Evolutionary conservation across 2,329 filamentous ascomycete species (phyloP).

Genomic region (Beauveria brongniartii): DNA sequence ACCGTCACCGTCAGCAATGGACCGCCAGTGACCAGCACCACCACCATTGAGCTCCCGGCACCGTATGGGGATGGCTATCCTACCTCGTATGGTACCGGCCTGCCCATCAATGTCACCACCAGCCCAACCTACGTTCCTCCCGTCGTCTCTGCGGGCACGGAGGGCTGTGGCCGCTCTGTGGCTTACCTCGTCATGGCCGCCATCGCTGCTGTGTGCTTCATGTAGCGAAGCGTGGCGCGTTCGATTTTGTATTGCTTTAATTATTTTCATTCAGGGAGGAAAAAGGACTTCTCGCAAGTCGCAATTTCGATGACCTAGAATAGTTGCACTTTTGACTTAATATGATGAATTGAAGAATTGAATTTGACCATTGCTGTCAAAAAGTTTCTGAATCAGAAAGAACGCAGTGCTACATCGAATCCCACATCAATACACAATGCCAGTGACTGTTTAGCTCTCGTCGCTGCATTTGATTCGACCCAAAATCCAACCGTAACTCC

Average conservation of each 20-base stretch:
- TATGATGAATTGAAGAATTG: neutral
- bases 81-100: constrained; percentile 17
- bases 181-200: neutral
- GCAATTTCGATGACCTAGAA: neutral
- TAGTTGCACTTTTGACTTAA: neutral
- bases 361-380: neutral
- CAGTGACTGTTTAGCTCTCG: neutral
- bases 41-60: constrained; percentile 23
- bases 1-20: constrained; percentile 25
- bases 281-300: neutral
- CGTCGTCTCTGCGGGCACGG: constrained; percentile 19
- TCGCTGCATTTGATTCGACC: neutral
- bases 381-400: neutral
- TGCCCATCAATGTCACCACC: constrained; percentile 22
- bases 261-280: neutral
- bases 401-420: neutral
- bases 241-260: neutral
- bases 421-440: neutral
- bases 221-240: neutral
- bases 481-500: neutral
- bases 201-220: neutral
- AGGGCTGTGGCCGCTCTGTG: constrained; percentile 15
- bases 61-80: constrained; percentile 9
- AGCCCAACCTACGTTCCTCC: constrained; percentile 12
- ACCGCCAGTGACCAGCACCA: constrained; percentile 21